Conservation (phyloP, 371 early-diverging fungal genomes). For the Amoeboaphelidium protococcarum region DNA sequence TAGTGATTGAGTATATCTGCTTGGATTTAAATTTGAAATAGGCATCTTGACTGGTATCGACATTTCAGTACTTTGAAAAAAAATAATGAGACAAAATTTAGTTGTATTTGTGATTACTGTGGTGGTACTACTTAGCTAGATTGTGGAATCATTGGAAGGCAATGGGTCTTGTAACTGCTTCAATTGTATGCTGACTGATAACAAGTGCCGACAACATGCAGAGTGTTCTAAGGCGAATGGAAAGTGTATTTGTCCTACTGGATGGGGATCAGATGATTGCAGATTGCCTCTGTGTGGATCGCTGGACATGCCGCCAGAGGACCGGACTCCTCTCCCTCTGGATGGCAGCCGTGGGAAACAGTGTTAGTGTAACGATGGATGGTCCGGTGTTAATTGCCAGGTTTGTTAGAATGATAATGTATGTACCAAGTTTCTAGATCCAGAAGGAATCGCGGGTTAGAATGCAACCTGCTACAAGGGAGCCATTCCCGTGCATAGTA, state of each 20-base stretch:
- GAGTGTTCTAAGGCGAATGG: constrained; percentile 48
- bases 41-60: no score
- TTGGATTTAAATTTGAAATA: no score
- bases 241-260: constrained; percentile 50
- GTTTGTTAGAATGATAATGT: neutral
- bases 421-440: neutral
- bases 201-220: constrained; percentile 47
- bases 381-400: neutral
- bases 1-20: no score
- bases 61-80: no score
- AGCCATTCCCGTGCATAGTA: neutral
- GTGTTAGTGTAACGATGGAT: neutral
- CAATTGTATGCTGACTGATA: constrained; percentile 43
- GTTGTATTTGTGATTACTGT: no score
- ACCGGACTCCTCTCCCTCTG: neutral
- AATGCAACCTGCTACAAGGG: neutral
- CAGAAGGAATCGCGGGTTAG: neutral
- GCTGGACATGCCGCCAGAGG: neutral
- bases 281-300: constrained; percentile 4
- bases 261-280: constrained; percentile 77
- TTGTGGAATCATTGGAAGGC: no score
- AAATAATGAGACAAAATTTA: no score
- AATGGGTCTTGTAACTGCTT: no score
- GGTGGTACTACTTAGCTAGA: no score
- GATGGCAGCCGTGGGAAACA: neutral